Conservation (phyloP, 805 yeast genomes). For the Ogataea wickerhamii region DNA sequence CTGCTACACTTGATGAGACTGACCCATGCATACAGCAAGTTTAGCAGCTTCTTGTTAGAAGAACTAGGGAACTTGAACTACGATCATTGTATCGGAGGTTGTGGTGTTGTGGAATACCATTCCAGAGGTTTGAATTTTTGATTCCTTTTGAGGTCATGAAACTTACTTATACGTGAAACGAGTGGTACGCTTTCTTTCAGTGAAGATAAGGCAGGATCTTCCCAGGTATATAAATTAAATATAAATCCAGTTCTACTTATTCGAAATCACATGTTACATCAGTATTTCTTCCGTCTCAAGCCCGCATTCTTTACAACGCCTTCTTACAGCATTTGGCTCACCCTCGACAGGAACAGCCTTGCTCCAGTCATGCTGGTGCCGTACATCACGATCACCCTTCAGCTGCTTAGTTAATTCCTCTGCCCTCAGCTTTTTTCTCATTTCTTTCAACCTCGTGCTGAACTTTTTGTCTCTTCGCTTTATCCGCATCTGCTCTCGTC, state of each 20-base stretch:
- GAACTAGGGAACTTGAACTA: conserved; percentile 16
- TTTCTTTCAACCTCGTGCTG: conserved; percentile 72
- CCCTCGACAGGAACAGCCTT: conserved; percentile 41
- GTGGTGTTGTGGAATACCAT: conserved; percentile 16
- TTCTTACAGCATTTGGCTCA: conserved; percentile 37
- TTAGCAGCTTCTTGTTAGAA: conserved; percentile 11
- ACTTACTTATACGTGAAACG: not conserved
- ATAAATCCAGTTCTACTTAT: not conserved
- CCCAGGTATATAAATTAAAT: not conserved
- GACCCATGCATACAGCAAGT: conserved; percentile 22
- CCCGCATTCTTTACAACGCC: conserved; percentile 79
- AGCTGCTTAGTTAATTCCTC: conserved; percentile 76
- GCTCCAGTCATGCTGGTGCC: conserved; percentile 76
- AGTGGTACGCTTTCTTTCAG: not conserved
- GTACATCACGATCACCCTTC: conserved; percentile 51
- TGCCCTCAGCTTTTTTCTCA: conserved; percentile 90
- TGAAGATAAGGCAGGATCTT: not conserved
- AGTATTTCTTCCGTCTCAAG: conserved; percentile 76
- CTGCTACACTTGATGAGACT: conserved; percentile 23
- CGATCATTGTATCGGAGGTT: conserved; percentile 21
- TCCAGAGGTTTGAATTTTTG: conserved; percentile 13
- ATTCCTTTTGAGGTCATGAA: not conserved
- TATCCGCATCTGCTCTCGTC: conserved; percentile 69
- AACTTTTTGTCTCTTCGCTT: conserved; percentile 76
- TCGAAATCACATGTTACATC: conserved; percentile 26